A percentile compares a stretch with the other conserved stretches of the same genome.
These are phyloP conservation scores for Barnettozyma populi DNA, from an alignment of 805 yeast genomes.

Conservation along the genomic window DNA sequence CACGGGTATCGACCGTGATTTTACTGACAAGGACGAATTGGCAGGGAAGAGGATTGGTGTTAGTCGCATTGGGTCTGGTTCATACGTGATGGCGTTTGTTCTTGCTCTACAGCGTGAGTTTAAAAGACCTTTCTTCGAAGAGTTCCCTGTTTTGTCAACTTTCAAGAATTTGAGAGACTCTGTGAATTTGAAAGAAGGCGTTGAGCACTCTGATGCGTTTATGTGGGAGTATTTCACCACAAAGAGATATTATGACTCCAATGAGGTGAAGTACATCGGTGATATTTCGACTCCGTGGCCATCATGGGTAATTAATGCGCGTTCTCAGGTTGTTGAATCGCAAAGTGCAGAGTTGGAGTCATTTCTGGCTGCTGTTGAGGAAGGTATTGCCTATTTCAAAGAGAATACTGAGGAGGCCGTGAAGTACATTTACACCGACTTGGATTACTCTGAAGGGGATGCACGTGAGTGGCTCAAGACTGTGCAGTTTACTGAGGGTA, in stretches of 20 bases:
- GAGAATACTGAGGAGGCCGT: slow-evolving; percentile 59
- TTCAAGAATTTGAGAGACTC: slow-evolving; percentile 75
- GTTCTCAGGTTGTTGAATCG: slow-evolving; percentile 33
- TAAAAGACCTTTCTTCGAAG: slow-evolving; percentile 42
- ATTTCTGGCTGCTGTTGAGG: slow-evolving; percentile 51
- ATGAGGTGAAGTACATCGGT: slow-evolving; percentile 78
- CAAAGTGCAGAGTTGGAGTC: slow-evolving; percentile 25
- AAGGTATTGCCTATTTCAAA: slow-evolving; percentile 66
- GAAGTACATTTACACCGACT: slow-evolving; percentile 53
- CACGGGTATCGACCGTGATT: slow-evolving; percentile 63
- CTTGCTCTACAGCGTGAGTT: slow-evolving; percentile 60
- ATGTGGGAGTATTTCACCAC: slow-evolving; percentile 96
- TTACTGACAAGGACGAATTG: slow-evolving; percentile 47
- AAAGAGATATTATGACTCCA: slow-evolving; percentile 73
- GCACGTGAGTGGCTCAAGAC: slow-evolving; percentile 80
- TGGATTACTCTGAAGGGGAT: slow-evolving; percentile 75
- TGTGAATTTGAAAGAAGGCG: slow-evolving; percentile 51
- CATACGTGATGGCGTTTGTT: slow-evolving; percentile 87
- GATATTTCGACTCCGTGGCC: slow-evolving; percentile 96
- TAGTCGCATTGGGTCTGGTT: slow-evolving; percentile 85
- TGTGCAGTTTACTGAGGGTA: slow-evolving; percentile 49
- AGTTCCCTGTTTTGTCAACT: slow-evolving; percentile 54
- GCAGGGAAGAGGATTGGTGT: slow-evolving; percentile 67
- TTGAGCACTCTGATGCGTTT: slow-evolving; percentile 65
- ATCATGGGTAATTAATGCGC: slow-evolving; percentile 76